These are phyloP conservation scores for Sarocladium kiliense DNA, from an alignment of 2,329 filamentous ascomycete genomes.

Conservation along the genomic window DNA sequence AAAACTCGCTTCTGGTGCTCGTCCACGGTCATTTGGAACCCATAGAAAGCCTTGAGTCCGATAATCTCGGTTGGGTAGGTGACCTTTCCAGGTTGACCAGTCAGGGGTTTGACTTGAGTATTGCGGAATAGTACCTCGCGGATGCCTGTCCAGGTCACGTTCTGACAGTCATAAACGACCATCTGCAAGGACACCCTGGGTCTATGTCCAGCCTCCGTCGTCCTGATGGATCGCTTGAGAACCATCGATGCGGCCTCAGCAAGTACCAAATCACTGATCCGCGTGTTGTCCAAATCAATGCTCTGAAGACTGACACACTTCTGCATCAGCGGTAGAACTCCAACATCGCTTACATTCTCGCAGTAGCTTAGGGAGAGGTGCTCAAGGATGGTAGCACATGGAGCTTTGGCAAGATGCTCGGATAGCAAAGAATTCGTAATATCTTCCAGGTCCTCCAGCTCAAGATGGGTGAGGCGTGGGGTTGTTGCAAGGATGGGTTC, in stretches of 20 bases:
- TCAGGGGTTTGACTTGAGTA: conserved; percentile 59
- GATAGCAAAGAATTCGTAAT: conserved; percentile 71
- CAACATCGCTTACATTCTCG: conserved; percentile 74
- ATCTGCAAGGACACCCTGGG: conserved; percentile 65
- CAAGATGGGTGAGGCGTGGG: conserved; percentile 75
- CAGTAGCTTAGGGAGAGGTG: conserved; percentile 90
- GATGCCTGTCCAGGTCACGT: conserved; percentile 88
- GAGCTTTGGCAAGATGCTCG: conserved; percentile 68
- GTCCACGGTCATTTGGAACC: conserved; percentile 90
- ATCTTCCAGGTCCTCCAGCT: conserved; percentile 77
- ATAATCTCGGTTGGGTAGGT: conserved; percentile 76
- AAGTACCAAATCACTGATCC: conserved; percentile 79
- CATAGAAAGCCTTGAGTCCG: conserved; percentile 87
- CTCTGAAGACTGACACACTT: conserved; percentile 63
- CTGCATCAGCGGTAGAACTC: conserved; percentile 79
- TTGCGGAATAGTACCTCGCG: conserved; percentile 84
- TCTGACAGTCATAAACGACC: conserved; percentile 85
- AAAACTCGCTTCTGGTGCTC: conserved; percentile 87
- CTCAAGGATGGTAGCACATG: conserved; percentile 65
- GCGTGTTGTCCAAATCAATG: conserved; percentile 89
- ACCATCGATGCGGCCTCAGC: conserved; percentile 81
- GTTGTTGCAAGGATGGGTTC: conserved; percentile 68
- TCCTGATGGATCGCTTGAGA: conserved; percentile 51
- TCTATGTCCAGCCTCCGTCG: conserved; percentile 29
- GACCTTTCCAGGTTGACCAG: conserved; percentile 29